A percentile compares a stretch with the other conserved stretches of the same genome.
Evolutionary conservation across 768 basidiomycete species (phyloP).

Genomic region (Epithele typhae): DNA sequence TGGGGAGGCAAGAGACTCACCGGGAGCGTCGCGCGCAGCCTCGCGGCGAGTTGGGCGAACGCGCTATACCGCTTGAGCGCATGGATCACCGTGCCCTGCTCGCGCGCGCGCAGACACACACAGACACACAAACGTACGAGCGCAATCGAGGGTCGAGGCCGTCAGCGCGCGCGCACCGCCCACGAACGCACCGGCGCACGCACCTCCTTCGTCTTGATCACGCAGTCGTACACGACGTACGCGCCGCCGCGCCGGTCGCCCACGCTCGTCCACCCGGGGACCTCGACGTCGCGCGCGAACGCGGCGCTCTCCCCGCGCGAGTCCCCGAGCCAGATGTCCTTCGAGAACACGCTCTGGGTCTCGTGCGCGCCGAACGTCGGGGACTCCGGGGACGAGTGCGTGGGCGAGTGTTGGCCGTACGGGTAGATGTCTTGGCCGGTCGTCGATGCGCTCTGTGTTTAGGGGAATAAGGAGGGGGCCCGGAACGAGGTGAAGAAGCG

Average conservation of each 20-base stretch:
- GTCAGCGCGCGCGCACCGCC: no score
- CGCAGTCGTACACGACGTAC: slow-evolving; percentile 72
- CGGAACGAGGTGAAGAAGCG: no score
- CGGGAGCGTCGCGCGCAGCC: slow-evolving; percentile 48
- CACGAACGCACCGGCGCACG: background rate
- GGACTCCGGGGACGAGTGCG: slow-evolving; percentile 5
- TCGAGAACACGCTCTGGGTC: slow-evolving; percentile 55
- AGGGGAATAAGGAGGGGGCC: background rate
- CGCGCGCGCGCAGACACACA: background rate
- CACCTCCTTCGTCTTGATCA: slow-evolving; percentile 60
- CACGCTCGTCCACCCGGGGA: slow-evolving; percentile 69
- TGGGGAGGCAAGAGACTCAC: slow-evolving; percentile 31
- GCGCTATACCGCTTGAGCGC: slow-evolving; percentile 64
- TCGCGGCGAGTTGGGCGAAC: slow-evolving; percentile 50
- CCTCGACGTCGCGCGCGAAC: slow-evolving; percentile 63
- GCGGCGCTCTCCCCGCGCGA: slow-evolving; percentile 47
- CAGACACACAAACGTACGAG: no score
- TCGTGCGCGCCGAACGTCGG: background rate
- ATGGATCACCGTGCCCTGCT: slow-evolving; percentile 58
- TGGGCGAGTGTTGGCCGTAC: slow-evolving; percentile 10
- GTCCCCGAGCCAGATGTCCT: slow-evolving; percentile 68
- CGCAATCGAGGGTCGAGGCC: no score
- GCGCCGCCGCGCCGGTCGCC: slow-evolving; percentile 61
- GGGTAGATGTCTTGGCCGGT: slow-evolving; percentile 3
- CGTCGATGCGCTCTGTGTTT: slow-evolving; percentile 7